phyloP scores from a whole-genome alignment of 2,329 filamentous ascomycete genomes.

The Calonectria henricotiae region DNA sequence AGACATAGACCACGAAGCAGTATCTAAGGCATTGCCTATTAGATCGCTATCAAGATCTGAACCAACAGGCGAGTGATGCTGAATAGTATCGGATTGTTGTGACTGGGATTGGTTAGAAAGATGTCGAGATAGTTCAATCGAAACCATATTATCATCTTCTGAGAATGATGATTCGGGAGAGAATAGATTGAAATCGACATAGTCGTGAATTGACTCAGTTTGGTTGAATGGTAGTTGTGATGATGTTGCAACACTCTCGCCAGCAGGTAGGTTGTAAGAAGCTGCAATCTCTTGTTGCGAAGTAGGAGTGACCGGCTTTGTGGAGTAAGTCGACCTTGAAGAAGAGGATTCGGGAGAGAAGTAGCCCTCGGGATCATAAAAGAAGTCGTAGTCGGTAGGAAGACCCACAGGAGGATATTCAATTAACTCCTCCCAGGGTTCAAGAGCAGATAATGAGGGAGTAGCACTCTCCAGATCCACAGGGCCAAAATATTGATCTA shows the following conservation, averaged over 20 bases:
- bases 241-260: conserved; percentile 35
- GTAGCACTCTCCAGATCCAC: conserved; percentile 46
- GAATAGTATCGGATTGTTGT: conserved; percentile 36
- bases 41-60: conserved; percentile 25
- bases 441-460: conserved; percentile 42
- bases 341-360: conserved; percentile 60
- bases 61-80: conserved; percentile 35
- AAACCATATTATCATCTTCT: conserved; percentile 65
- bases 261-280: conserved; percentile 28
- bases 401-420: conserved; percentile 59
- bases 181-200: conserved; percentile 72
- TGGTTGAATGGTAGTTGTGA: conserved; percentile 49
- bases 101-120: conserved; percentile 42
- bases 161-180: conserved; percentile 67
- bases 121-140: conserved; percentile 50
- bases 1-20: conserved; percentile 18
- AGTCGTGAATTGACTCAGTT: conserved; percentile 56
- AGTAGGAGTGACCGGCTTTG: conserved; percentile 52
- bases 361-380: conserved; percentile 62
- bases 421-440: conserved; percentile 66
- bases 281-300: conserved; percentile 46
- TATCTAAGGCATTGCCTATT: conserved; percentile 29
- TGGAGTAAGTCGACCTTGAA: conserved; percentile 51
- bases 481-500: conserved; percentile 46
- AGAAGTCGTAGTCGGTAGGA: conserved; percentile 65